A percentile compares a stretch with the other conserved stretches of the same genome.
Conservation (phyloP, 352 stramenopile species). For the Phytophthora ramorum region DNA sequence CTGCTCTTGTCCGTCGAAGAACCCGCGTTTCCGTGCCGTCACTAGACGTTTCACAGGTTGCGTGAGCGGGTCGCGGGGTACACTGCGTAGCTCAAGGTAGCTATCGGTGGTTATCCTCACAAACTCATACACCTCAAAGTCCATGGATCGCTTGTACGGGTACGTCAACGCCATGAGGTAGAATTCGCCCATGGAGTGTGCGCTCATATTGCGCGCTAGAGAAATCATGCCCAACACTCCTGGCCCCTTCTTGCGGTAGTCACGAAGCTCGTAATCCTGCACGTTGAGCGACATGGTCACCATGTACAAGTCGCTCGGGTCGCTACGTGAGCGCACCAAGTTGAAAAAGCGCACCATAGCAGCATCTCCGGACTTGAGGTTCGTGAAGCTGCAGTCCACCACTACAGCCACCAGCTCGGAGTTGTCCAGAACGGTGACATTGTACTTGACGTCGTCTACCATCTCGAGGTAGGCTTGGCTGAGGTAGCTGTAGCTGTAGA, state of each 20-base stretch:
- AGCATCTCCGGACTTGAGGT: slow-evolving; percentile 27
- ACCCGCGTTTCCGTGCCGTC: slow-evolving; percentile 35
- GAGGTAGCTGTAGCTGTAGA: slow-evolving; percentile 47
- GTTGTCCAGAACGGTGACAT: slow-evolving; percentile 39
- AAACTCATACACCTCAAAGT: slow-evolving; percentile 43
- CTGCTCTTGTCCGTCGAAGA: slow-evolving; percentile 41
- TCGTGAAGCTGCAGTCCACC: slow-evolving; percentile 48
- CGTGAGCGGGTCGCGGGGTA: slow-evolving; percentile 10
- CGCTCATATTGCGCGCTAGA: slow-evolving; percentile 28
- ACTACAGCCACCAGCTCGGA: slow-evolving; percentile 47
- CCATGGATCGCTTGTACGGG: slow-evolving; percentile 34
- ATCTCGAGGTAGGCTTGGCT: slow-evolving; percentile 36
- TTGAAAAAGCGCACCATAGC: slow-evolving; percentile 38
- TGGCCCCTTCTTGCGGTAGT: slow-evolving; percentile 26
- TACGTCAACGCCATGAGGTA: slow-evolving; percentile 38
- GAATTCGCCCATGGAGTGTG: slow-evolving; percentile 9
- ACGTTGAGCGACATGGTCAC: slow-evolving; percentile 38
- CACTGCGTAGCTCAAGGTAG: slow-evolving; percentile 25
- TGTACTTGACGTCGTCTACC: slow-evolving; percentile 35
- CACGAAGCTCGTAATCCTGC: slow-evolving; percentile 39
- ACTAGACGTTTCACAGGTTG: slow-evolving; percentile 33
- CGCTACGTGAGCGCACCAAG: slow-evolving; percentile 25
- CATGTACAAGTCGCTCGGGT: slow-evolving; percentile 22
- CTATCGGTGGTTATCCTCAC: slow-evolving; percentile 22
- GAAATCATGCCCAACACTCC: slow-evolving; percentile 33